Base-by-base conservation (phyloP, 331 rosid genomes). In the Acacia concinna region DNA sequence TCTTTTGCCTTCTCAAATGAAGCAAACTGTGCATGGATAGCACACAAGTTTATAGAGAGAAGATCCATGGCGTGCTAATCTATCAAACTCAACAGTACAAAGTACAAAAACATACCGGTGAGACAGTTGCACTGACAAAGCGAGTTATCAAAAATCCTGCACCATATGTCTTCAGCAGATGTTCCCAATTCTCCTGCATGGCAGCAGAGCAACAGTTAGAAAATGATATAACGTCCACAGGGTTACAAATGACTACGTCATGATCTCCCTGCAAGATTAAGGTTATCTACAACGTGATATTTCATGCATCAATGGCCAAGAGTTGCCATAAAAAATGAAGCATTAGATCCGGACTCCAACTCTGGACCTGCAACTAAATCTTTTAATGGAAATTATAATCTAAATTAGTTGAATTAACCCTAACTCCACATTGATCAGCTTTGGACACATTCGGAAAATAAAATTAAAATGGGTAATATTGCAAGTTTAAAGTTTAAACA, bases 1-100 rank as follows among this genome's bases (percentile, higher is more conserved):
- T 93, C 99, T 80, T 84, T 86, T 3, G 86, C 93, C 87, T 91
- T 92, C 85, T 94, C 98, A 63, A 78, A 43, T 4, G 97, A 90
- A 38, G 99, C 86, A 90, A 95, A 93, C 99, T 95, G 94, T 95
- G 94, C 82, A 76, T 64, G 76, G 52, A 54, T 1, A 32, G 47
- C 56, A 35, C 63, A 59, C 17, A 52, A 32, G 1, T n/a, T 23
- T 57, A n/a, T n/a, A 67, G 64, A 74, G 64, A 44, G 28, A 63
- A 68, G 57, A 68, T 47, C 38, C 60, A 37, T 34, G 23, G 8
- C 47, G 23, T 17, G 69, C 73, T 21, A 25, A 31, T 35, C 34
- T 62, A 76, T 35, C 34, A 67, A 76, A 64, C 74, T 28, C 41
- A 78, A 78, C 34, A 75, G 56, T 47, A 62, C 46, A 60, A 44